Evolutionary conservation across 495 filamentous ascomycete species (phyloP).

Genomic region (Mytilinidion resinicola): DNA sequence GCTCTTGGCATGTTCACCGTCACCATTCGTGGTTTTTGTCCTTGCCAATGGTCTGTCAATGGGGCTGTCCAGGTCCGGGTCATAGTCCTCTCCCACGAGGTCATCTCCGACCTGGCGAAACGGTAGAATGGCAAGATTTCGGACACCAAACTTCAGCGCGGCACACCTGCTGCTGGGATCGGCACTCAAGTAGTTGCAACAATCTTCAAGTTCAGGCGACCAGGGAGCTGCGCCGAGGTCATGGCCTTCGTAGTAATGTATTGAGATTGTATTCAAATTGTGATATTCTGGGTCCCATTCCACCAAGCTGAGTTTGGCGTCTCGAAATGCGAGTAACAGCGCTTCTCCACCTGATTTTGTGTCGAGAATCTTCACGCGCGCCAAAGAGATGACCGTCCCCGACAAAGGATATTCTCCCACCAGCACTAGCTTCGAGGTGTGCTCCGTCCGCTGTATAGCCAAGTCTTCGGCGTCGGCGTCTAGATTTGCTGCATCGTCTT

Average conservation of each 20-base stretch:
- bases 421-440: slow-evolving; percentile 72
- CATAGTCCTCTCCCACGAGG: slow-evolving; percentile 84
- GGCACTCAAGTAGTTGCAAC: slow-evolving; percentile 71
- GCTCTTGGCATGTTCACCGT: slow-evolving; percentile 50
- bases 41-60: slow-evolving; percentile 18
- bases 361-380: slow-evolving; percentile 60
- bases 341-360: slow-evolving; percentile 76
- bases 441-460: slow-evolving; percentile 46
- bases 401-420: slow-evolving; percentile 74
- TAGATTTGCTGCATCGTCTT: slow-evolving; percentile 25
- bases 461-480: slow-evolving; percentile 23
- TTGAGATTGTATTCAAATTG: slow-evolving; percentile 76
- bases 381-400: slow-evolving; percentile 77
- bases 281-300: slow-evolving; percentile 86
- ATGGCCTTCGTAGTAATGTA: slow-evolving; percentile 97
- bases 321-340: slow-evolving; percentile 75
- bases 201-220: slow-evolving; percentile 60
- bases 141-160: slow-evolving; percentile 79
- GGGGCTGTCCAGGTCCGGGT: slow-evolving; percentile 63
- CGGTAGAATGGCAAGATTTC: slow-evolving; percentile 87
- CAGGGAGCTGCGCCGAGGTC: slow-evolving; percentile 71
- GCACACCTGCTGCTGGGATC: slow-evolving; percentile 92
- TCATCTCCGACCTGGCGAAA: slow-evolving; percentile 83
- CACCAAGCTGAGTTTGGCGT: slow-evolving; percentile 87
- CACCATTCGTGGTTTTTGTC: slow-evolving; percentile 23